Evolutionary conservation across 805 yeast genomes (phyloP).

Genomic region (Metschnikowia hibisci): DNA sequence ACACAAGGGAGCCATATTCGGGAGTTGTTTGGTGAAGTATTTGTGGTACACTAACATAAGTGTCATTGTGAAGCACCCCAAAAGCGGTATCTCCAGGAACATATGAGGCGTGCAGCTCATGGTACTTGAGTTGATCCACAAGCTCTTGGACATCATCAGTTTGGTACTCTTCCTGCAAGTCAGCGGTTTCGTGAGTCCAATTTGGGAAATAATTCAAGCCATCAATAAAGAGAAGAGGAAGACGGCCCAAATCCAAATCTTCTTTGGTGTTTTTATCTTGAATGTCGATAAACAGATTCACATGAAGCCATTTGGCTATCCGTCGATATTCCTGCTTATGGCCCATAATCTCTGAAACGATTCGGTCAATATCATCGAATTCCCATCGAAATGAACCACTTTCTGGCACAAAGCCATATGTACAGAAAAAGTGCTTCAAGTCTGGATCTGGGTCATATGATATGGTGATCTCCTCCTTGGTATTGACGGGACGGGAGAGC

Average conservation of each 20-base stretch:
- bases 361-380: slow-evolving; percentile 6
- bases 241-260: background rate
- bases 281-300: slow-evolving; percentile 10
- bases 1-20: background rate
- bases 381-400: slow-evolving; percentile 7
- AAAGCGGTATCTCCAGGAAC: slow-evolving; percentile 12
- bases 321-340: slow-evolving; percentile 4
- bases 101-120: slow-evolving; percentile 6
- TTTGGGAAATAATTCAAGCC: slow-evolving; percentile 13
- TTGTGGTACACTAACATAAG: slow-evolving; percentile 10
- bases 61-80: slow-evolving; percentile 15
- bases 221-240: slow-evolving; percentile 16
- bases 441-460: slow-evolving; percentile 13
- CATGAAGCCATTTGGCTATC: slow-evolving; percentile 18
- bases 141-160: slow-evolving; percentile 2
- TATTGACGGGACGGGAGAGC: slow-evolving; percentile 8
- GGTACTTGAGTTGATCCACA: slow-evolving; percentile 4
- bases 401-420: slow-evolving; percentile 16
- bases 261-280: too few relatives aligned
- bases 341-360: background rate
- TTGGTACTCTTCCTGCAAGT: slow-evolving; percentile 9
- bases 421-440: slow-evolving; percentile 9
- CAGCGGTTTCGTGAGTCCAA: slow-evolving; percentile 12
- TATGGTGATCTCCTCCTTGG: slow-evolving; percentile 13
- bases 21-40: slow-evolving; percentile 10